Base-by-base conservation (phyloP, 768 basidiomycete genomes). In the Boletus sp. region DNA sequence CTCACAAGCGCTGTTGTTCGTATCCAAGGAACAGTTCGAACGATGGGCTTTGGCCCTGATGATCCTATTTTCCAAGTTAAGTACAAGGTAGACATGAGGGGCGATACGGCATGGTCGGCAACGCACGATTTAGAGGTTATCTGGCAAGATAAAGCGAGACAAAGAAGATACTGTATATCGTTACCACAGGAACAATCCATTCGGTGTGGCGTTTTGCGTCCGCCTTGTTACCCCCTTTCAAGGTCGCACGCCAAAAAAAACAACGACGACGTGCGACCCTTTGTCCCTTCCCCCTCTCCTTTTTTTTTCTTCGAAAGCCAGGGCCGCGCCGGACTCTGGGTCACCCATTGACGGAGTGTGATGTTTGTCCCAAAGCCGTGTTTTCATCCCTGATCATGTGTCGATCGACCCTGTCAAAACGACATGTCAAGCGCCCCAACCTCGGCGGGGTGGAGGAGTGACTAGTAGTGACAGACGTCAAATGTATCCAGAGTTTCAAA, bases 1-100 rank as follows among this genome's bases (percentile, higher is more conserved):
- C 14, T 90, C 93, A 8, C 97, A 99, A 71, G 96, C 94, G 2
- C 78, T 99, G 59, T 74, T 98, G 50, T 99, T 99, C 77, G 88
- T 96, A 76, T 91, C 93, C 59, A 99, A 99, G 73, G 96, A 98
- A 65, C 90, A 94, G 65, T 95, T 99, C 64, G 97, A 99, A 69
- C 83, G 82, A 5, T 96, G 88, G 82, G 86, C 92, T 1, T 75
- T 93, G 51, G 72, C 79, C 13, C 80, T 94, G 55, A 84, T 91
- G 77, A 69, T 84, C 23, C 55, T 87, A 39, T 72, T 73, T 34
- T 71, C 81, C 30, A 77, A 61, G 57, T 50, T 69, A 32, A 50
- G 55, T 23, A 27, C 52, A 8, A 27, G 21, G 15, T 1, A 10
- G 25, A 27, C 15, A 29, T 33, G 15, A 25, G 3, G 9, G 35